Conservation (phyloP, 148 eudicot species). For the Persicaria maculosa region DNA sequence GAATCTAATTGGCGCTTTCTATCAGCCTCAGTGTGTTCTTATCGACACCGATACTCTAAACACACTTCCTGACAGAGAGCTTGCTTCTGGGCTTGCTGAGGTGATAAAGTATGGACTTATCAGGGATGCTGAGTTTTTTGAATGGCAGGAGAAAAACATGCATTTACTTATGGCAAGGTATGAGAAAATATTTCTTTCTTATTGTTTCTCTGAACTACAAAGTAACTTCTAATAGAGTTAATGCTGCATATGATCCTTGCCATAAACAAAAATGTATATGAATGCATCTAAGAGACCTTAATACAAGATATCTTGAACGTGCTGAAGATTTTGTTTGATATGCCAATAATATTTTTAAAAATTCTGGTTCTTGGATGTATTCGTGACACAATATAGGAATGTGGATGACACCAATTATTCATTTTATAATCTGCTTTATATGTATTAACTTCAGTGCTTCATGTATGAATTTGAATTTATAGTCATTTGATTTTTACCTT, state of each 20-base stretch:
- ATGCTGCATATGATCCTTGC: not conserved
- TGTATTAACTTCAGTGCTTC: not conserved
- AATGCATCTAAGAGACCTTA: not conserved
- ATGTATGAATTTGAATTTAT: not conserved
- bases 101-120: slow-evolving; percentile 91
- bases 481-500: not conserved
- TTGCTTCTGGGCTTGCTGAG: slow-evolving; percentile 95
- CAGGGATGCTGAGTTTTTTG: slow-evolving; percentile 87
- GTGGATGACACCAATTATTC: not conserved
- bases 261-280: not conserved
- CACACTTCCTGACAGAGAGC: slow-evolving; percentile 90
- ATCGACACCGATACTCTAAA: slow-evolving; percentile 78
- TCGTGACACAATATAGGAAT: not conserved
- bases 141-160: slow-evolving; percentile 97
- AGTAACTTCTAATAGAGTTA: too few relatives aligned
- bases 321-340: not conserved
- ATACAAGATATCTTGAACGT: not conserved
- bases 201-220: slow-evolving; percentile 6
- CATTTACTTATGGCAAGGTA: slow-evolving; percentile 76
- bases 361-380: not conserved
- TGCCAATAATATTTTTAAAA: not conserved
- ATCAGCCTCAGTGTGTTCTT: slow-evolving; percentile 97
- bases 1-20: slow-evolving; percentile 94
- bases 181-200: not conserved
- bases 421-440: not conserved